A percentile compares a stretch with the other conserved stretches of the same genome.
These are phyloP conservation scores for Durotheca rogersii DNA, from an alignment of 495 filamentous ascomycete genomes.

Conservation along the genomic window DNA sequence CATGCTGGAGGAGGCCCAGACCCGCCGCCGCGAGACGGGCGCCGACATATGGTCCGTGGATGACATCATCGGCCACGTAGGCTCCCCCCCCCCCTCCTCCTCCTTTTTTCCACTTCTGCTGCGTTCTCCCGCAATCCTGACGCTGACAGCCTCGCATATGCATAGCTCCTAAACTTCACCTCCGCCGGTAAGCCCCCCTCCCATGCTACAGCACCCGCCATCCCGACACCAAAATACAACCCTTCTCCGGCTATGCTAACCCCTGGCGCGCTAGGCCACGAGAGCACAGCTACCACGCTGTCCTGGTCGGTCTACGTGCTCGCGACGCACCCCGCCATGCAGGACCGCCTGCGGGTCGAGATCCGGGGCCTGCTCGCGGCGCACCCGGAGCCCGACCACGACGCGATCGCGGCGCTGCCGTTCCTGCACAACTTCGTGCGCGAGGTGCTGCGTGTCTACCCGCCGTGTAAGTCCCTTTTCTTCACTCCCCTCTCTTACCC, in stretches of 20 bases:
- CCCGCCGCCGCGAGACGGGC: constrained; percentile 18
- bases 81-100: background rate
- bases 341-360: constrained; percentile 34
- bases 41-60: constrained; percentile 26
- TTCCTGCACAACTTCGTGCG: constrained; percentile 43
- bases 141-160: background rate
- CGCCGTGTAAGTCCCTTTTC: constrained; percentile 31
- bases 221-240: too few relatives aligned
- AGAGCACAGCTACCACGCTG: constrained; percentile 27
- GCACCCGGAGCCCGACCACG: constrained; percentile 33
- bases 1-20: constrained; percentile 28
- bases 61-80: constrained; percentile 33
- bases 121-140: background rate
- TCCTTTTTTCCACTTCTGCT: too few relatives aligned
- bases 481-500: background rate
- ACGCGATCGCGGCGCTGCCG: constrained; percentile 36
- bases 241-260: background rate
- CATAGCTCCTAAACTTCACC: constrained; percentile 24
- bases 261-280: too few relatives aligned
- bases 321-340: constrained; percentile 15
- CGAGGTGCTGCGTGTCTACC: constrained; percentile 44
- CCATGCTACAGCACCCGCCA: background rate
- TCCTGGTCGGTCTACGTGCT: constrained; percentile 29
- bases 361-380: constrained; percentile 21
- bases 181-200: constrained; percentile 16